These are phyloP conservation scores for Tylopilus orsonianus DNA, from an alignment of 1,284 basidiomycete species.

Conservation along the genomic window DNA sequence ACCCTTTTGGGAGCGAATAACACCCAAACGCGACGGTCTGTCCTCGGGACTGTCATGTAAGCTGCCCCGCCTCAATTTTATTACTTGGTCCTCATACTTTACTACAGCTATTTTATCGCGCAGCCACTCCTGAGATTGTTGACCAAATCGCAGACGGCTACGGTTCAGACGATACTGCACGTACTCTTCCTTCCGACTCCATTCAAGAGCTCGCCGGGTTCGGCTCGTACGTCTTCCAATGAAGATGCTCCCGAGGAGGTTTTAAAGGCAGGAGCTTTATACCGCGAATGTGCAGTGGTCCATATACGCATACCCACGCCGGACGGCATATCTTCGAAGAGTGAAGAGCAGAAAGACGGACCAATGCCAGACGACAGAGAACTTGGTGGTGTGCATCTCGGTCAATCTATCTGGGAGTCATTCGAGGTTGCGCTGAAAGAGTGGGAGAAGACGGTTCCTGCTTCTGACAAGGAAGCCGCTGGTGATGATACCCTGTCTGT, in stretches of 20 bases:
- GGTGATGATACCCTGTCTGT: conserved; percentile 26
- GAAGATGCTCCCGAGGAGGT: conserved; percentile 47
- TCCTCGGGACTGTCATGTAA: conserved; percentile 46
- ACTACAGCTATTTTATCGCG: conserved; percentile 53
- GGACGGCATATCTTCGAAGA: conserved; percentile 20
- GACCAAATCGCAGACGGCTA: conserved; percentile 57
- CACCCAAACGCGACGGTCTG: conserved; percentile 35
- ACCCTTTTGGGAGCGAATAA: conserved; percentile 52
- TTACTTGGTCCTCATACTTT: conserved; percentile 3
- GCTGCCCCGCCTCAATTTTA: conserved; percentile 22
- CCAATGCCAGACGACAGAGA: conserved; percentile 60
- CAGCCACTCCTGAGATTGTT: conserved; percentile 61
- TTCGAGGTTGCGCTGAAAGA: conserved; percentile 61
- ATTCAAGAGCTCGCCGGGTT: conserved; percentile 47
- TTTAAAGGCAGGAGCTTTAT: conserved; percentile 72
- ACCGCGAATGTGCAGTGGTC: conserved; percentile 69
- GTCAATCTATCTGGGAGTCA: conserved; percentile 70
- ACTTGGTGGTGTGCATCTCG: conserved; percentile 63
- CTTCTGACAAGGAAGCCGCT: conserved; percentile 22
- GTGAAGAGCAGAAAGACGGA: conserved; percentile 18
- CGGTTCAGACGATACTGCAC: conserved; percentile 67
- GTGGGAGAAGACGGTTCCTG: conserved; percentile 52
- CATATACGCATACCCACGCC: conserved; percentile 44
- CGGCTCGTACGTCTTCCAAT: neutral
- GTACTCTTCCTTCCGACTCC: conserved; percentile 74